phyloP scores from a whole-genome alignment of 345 rosid genomes.

The Lumnitzera littorea region DNA sequence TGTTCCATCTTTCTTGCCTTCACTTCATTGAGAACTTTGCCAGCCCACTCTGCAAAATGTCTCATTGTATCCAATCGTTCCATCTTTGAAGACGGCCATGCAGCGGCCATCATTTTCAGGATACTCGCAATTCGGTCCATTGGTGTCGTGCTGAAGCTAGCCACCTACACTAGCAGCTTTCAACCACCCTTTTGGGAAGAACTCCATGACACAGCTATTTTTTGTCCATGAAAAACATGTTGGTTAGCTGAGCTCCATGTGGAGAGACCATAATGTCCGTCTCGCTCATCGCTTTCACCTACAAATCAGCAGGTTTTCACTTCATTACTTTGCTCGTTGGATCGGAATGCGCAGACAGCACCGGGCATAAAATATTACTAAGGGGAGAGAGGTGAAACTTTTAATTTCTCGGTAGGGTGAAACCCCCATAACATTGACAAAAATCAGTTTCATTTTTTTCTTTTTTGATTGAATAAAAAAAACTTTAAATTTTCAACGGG shows the following conservation, averaged over 20 bases:
- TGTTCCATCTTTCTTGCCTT: constrained; percentile 4
- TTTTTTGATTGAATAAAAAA: no score
- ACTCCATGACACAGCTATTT: constrained; percentile 66
- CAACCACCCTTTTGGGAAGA: constrained; percentile 65
- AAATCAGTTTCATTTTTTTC: no score
- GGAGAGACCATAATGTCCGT: constrained; percentile 57
- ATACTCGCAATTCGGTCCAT: constrained; percentile 39
- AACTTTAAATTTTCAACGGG: no score
- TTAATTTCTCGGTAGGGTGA: no score
- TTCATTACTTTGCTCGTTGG: no score
- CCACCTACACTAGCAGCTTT: constrained; percentile 66
- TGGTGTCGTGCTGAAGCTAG: constrained; percentile 62
- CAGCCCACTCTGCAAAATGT: constrained; percentile 43
- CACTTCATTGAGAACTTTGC: constrained; percentile 34
- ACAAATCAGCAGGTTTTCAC: background rate
- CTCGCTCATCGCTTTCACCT: constrained; percentile 53
- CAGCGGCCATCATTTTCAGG: constrained; percentile 48
- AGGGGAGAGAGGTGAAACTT: no score
- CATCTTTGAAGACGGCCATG: constrained; percentile 45
- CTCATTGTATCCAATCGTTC: constrained; percentile 44
- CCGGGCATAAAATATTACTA: no score
- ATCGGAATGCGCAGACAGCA: no score
- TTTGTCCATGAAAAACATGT: constrained; percentile 59
- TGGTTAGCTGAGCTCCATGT: constrained; percentile 68
- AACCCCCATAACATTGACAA: no score